phyloP scores from a whole-genome alignment of 345 rosid genomes.

The Punica granatum region DNA sequence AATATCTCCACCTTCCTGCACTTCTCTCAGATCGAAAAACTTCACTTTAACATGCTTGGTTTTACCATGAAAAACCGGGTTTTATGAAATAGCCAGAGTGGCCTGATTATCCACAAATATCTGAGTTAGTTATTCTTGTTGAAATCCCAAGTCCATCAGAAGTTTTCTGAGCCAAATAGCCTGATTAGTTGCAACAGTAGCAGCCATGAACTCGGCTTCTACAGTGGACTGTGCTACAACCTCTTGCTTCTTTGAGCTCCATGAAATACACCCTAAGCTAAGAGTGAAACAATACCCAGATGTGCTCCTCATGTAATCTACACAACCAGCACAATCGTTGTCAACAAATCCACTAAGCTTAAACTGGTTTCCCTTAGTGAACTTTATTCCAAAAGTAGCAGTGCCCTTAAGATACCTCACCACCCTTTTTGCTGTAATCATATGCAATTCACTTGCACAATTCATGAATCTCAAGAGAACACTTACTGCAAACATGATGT shows the following conservation, averaged over 20 bases:
- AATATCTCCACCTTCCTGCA: not conserved
- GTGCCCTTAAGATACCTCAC: not conserved
- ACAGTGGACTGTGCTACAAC: no score
- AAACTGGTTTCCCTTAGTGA: no score
- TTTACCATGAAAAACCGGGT: not conserved
- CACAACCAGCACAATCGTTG: no score
- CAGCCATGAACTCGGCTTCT: conserved; percentile 6
- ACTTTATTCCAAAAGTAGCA: not conserved
- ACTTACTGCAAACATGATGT: not conserved
- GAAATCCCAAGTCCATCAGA: not conserved
- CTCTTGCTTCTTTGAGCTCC: no score
- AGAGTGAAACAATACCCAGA: no score
- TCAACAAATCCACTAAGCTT: no score
- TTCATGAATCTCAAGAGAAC: not conserved
- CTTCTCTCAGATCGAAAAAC: not conserved
- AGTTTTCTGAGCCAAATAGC: not conserved
- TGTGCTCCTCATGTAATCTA: no score
- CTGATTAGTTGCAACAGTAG: not conserved
- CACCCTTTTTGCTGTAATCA: not conserved
- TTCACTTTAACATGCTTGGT: not conserved
- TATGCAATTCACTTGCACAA: not conserved
- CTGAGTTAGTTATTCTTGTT: not conserved
- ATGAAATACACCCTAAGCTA: no score
- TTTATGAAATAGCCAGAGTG: not conserved
- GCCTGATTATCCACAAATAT: not conserved